Evolutionary conservation across 2,329 filamentous ascomycete genomes (phyloP).

Genomic region (Aspergillaceae sp.): DNA sequence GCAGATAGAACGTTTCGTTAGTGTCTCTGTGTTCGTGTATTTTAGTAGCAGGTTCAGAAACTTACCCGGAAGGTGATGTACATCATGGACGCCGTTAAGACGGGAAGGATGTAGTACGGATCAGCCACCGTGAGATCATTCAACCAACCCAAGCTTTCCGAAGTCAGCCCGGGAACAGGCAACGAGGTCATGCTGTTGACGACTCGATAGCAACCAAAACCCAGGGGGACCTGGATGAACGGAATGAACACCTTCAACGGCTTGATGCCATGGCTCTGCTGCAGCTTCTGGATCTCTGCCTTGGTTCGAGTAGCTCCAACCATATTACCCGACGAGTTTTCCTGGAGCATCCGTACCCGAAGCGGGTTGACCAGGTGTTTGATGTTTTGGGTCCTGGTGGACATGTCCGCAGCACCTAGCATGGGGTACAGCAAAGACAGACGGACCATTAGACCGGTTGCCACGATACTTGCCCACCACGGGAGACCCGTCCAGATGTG

Average conservation of each 20-base stretch:
- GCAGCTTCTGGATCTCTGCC: constrained; percentile 43
- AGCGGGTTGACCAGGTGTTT: constrained; percentile 50
- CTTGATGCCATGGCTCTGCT: constrained; percentile 49
- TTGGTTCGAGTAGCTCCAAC: constrained; percentile 39
- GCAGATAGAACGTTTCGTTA: neutral
- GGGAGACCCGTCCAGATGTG: constrained; percentile 68
- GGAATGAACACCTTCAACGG: constrained; percentile 45
- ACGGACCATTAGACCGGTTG: constrained; percentile 58
- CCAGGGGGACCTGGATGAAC: constrained; percentile 59
- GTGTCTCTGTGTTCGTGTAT: neutral
- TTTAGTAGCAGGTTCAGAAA: constrained; percentile 4
- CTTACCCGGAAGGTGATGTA: constrained; percentile 52
- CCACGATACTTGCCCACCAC: constrained; percentile 71
- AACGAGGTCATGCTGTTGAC: constrained; percentile 64
- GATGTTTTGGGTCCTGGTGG: constrained; percentile 54
- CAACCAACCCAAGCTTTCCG: constrained; percentile 69
- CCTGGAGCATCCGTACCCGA: constrained; percentile 46
- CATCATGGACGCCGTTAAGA: constrained; percentile 49
- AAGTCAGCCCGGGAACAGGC: constrained; percentile 70
- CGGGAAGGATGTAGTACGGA: constrained; percentile 67
- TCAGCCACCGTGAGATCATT: constrained; percentile 66
- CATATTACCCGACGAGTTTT: constrained; percentile 39
- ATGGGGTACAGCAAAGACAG: constrained; percentile 57
- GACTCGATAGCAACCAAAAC: constrained; percentile 72
- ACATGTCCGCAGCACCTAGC: constrained; percentile 52